Base-by-base conservation (phyloP, 495 filamentous ascomycete genomes). In the Saxophila tyrrhenica region DNA sequence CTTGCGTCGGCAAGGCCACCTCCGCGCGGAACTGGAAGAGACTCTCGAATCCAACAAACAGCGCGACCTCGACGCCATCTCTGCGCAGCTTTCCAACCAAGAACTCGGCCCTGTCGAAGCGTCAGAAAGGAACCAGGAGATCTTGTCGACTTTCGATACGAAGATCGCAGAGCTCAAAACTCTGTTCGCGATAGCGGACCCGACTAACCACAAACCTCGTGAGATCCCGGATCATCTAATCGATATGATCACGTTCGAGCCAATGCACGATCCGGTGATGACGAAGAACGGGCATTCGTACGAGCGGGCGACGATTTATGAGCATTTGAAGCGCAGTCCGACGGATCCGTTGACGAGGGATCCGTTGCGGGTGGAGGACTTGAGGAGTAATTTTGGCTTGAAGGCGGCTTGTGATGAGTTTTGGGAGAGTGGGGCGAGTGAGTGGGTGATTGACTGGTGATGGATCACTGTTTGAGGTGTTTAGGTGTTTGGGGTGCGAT, bases 391-490 rank as follows among this genome's bases (percentile, higher is more conserved):
- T 65, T 72, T 91, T 39, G 83, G 82, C 21, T 75, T 98, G 49
- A 91, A 82, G 67, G 77, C 84, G 25, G 92, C 88, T 0, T 94
- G 88, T 64, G 81, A 84, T 32, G 84, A 87, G 48, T 97, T 94
- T 62, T 67, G 95, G 58, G 73, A 84, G 15, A 72, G 87, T 54
- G 95, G 95, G 66, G 61, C 61, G 15, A 55, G 48, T 24, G 92
- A 91, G 23, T 97, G 92, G 91, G 87, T 89, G 17, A 86, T 84
- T 9, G 92, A 97, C 64, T 98, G 84, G 81, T 97, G 29, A 35
- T 35, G 29, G 29, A n/a, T n/a, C n/a, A n/a, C n/a, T n/a, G n/a
- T n/a, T n/a, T n/a, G n/a, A n/a, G n/a, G n/a, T n/a, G n/a, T n/a
- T n/a, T n/a, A n/a, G n/a, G n/a, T n/a, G n/a, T n/a, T n/a, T n/a